Conservation (phyloP, 805 yeast species). For the Saturnispora halmiae region DNA sequence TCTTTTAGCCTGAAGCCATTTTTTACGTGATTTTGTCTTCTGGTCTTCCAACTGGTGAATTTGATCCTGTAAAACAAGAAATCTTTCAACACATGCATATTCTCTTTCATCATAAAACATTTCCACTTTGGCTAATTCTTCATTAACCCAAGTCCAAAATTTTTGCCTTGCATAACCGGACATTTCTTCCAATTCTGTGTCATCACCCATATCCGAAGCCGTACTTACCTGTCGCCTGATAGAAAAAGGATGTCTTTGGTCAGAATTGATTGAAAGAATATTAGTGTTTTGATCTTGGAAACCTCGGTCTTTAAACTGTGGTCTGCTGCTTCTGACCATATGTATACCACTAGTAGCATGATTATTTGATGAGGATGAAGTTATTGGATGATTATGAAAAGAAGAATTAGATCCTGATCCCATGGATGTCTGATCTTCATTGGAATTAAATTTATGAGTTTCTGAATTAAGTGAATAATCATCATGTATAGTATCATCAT, state of each 20-base stretch:
- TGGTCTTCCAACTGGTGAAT: slow-evolving; percentile 55
- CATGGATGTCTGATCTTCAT: not conserved
- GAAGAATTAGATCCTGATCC: not conserved
- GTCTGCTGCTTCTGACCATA: too few relatives aligned
- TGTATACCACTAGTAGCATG: too few relatives aligned
- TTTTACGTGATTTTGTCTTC: slow-evolving; percentile 23
- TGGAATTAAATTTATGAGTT: not conserved
- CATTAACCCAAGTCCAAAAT: slow-evolving; percentile 61
- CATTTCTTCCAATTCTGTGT: slow-evolving; percentile 26
- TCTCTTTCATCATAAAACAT: slow-evolving; percentile 54
- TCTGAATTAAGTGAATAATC: not conserved
- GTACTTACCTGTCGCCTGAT: too few relatives aligned
- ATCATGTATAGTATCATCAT: not conserved
- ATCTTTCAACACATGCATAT: slow-evolving; percentile 49
- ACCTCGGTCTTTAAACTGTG: too few relatives aligned
- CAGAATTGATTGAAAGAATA: too few relatives aligned
- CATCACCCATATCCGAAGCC: too few relatives aligned
- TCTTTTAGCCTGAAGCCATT: slow-evolving; percentile 12
- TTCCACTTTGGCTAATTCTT: slow-evolving; percentile 52
- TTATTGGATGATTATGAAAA: slow-evolving; percentile 1
- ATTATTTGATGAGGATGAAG: too few relatives aligned
- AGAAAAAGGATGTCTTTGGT: too few relatives aligned
- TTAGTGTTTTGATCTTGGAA: too few relatives aligned
- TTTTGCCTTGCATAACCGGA: slow-evolving; percentile 34
- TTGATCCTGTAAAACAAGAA: slow-evolving; percentile 57